phyloP scores from a whole-genome alignment of 441 rosid species.

The Jatropha multifida region DNA sequence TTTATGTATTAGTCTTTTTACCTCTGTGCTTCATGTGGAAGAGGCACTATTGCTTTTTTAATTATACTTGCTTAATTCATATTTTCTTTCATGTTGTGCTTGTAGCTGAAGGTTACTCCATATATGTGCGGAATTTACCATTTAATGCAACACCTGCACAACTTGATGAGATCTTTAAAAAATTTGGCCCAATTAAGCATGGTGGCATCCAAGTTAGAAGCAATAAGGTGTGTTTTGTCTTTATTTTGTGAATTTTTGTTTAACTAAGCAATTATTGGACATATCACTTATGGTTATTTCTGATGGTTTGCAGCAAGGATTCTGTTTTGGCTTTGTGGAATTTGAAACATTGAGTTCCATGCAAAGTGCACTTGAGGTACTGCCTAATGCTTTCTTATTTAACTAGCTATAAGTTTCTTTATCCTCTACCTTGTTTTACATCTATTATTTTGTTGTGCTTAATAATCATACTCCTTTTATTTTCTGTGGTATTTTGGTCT shows the following conservation, averaged over 20 bases:
- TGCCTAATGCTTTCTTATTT: constrained; percentile 12
- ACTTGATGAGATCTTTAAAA: constrained; percentile 78
- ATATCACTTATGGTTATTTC: constrained; percentile 26
- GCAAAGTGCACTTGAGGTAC: constrained; percentile 82
- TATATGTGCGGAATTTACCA: constrained; percentile 74
- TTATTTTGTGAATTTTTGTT: constrained; percentile 9
- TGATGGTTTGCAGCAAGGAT: constrained; percentile 66
- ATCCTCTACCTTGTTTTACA: not conserved
- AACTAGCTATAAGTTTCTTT: constrained; percentile 9
- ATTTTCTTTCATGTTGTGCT: constrained; percentile 13
- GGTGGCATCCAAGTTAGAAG: constrained; percentile 92
- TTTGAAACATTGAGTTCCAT: constrained; percentile 67
- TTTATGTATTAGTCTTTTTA: not conserved
- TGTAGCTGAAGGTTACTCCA: constrained; percentile 79
- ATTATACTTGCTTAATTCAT: constrained; percentile 11
- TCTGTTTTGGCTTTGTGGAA: constrained; percentile 91
- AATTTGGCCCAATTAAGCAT: constrained; percentile 78
- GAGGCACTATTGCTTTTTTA: not conserved
- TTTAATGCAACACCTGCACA: constrained; percentile 61
- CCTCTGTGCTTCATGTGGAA: constrained; percentile 4
- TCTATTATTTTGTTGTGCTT: not conserved
- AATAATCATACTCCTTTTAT: not conserved
- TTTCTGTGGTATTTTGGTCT: constrained; percentile 1
- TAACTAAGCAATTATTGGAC: constrained; percentile 7
- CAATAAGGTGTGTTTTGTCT: constrained; percentile 58